Evolutionary conservation across 139 green algal species (phyloP), one percentile per base, ranked within the genome.

Genomic region (Closterium sp.): DNA sequence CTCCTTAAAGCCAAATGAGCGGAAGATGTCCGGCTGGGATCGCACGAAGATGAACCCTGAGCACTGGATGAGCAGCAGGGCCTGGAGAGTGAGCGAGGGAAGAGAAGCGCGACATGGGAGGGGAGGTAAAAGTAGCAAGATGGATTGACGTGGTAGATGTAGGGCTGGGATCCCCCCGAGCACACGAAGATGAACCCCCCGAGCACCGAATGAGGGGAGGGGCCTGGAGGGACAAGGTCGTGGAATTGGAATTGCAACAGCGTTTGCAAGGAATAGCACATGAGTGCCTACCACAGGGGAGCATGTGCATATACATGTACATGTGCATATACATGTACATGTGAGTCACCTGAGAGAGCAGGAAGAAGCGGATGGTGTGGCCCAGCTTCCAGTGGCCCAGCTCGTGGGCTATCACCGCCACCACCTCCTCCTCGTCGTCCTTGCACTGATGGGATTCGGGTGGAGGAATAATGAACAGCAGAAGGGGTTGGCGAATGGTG

Each of bases 341-440:
- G 9, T 69, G 33, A 6, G 4, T 83, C 1, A 91, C 89, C 89
- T 91, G 89, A 7, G n/a, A 34, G 30, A 85, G n/a, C 4, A 92
- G 35, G 87, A 98, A 97, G 66, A 97, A 95, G 30, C 95, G 91
- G 1, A 93, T 84, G 0, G 96, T 98, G 96, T 99, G 97, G 28
- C 95, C 43, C 88, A 98, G 94, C 96, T 98, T 98, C 97, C 97
- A 98, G 94, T 98, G 97, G 6, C 95, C 95, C 31, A 98, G 92
- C 93, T 98, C 97, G 90, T 99, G 97, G 0, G 96, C 97, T 38
- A 99, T 94, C 81, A 99, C 97, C 3, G 97, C 97, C 25, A 98
- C 96, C 38, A 98, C 94, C 90, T 98, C 93, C 87, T 97, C 95
- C 93, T 98, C 93, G 43, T 34, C 94, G 6, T 90, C 25, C 64